Base-by-base conservation (phyloP, 768 basidiomycete species). In the Tulasnella sp. region DNA sequence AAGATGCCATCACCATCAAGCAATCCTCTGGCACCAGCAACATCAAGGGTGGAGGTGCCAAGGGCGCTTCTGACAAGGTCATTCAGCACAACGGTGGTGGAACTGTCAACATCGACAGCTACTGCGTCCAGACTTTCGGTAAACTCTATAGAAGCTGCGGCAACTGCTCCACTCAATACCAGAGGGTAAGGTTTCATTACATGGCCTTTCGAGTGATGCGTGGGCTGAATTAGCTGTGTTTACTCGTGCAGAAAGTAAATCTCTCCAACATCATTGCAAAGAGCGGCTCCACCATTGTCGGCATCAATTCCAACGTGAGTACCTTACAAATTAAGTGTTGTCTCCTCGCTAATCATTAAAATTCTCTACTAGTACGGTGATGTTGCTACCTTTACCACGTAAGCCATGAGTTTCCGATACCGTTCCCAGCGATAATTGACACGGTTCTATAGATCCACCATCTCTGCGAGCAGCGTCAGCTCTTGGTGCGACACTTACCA, bases 31-130 rank as follows among this genome's bases (percentile, higher is more conserved):
- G n/a, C n/a, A 28, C 24, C 27, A 37, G 44, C 9, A 45, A 45
- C 52, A 53, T 53, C 52, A 37, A 39, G 10, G 52, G 52, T 37
- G 52, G 52, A 5, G 52, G 52, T 25, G 52, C 52, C 7, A n/a
- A n/a, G n/a, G n/a, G n/a, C n/a, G n/a, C n/a, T n/a, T n/a, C n/a
- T n/a, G n/a, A n/a, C n/a, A n/a, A n/a, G n/a, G n/a, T n/a, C n/a
- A n/a, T n/a, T n/a, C n/a, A n/a, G n/a, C n/a, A n/a, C n/a, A n/a
- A n/a, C n/a, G n/a, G n/a, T n/a, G n/a, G n/a, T n/a, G n/a, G n/a
- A n/a, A n/a, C n/a, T n/a, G n/a, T n/a, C n/a, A n/a, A n/a, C n/a
- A n/a, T n/a, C n/a, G n/a, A n/a, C n/a, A n/a, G n/a, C n/a, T n/a
- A n/a, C n/a, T n/a, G n/a, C n/a, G n/a, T n/a, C n/a, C n/a, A n/a